phyloP scores from a whole-genome alignment of 2,329 filamentous ascomycete genomes.

The Chaetomium globosum region DNA sequence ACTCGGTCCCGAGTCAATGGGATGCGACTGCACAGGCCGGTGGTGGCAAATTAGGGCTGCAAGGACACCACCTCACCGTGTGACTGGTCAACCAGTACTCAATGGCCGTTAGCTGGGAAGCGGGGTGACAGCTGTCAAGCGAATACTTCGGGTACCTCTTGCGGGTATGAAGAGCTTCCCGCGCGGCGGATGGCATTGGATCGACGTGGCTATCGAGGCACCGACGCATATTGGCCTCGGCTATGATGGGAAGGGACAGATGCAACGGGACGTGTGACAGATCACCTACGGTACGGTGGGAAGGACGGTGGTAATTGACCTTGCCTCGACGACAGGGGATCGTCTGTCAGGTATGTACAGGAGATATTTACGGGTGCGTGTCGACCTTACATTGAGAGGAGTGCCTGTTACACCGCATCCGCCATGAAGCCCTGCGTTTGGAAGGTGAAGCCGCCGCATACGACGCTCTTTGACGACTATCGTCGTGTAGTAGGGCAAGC shows the following conservation, averaged over 20 bases:
- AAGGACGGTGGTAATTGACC: not conserved
- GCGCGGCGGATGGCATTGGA: not conserved
- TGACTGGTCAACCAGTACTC: not conserved
- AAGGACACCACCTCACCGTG: not conserved
- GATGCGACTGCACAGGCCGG: not conserved
- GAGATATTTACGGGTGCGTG: not conserved
- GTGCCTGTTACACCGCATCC: not conserved
- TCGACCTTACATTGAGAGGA: not conserved
- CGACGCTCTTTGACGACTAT: not conserved
- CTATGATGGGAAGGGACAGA: not conserved
- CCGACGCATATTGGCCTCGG: not conserved
- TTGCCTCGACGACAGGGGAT: not conserved
- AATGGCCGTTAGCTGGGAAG: not conserved
- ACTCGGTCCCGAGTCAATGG: not conserved
- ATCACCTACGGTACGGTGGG: not conserved
- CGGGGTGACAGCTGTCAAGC: not conserved
- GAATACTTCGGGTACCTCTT: not conserved
- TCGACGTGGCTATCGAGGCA: not conserved
- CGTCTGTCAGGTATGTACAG: not conserved
- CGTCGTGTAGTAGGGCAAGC: not conserved
- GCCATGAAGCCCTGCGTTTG: not conserved
- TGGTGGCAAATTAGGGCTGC: not conserved
- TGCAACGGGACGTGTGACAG: not conserved
- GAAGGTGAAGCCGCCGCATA: not conserved
- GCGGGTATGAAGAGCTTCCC: not conserved